Evolutionary conservation across 805 yeast genomes (phyloP).

Genomic region (Metschnikowia cubensis): DNA sequence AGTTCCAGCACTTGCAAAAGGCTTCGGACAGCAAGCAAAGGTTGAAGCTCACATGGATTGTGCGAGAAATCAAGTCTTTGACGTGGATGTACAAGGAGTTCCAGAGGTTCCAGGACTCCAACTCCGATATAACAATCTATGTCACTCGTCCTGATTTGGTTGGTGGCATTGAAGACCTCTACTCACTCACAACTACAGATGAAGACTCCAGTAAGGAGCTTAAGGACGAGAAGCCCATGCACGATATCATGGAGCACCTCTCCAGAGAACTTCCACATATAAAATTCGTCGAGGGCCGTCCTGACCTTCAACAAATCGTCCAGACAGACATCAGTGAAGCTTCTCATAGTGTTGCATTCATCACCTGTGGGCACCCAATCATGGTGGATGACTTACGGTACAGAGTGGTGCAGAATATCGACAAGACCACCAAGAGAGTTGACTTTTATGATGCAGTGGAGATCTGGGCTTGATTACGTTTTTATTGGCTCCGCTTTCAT

Average conservation of each 20-base stretch:
- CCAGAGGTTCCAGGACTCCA: slow-evolving; percentile 15
- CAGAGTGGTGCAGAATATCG: slow-evolving; percentile 8
- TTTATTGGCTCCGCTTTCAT: background rate
- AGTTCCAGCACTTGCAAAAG: slow-evolving; percentile 29
- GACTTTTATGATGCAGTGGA: slow-evolving; percentile 14
- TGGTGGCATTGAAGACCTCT: slow-evolving; percentile 7
- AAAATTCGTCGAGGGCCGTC: slow-evolving; percentile 11
- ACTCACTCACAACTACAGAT: slow-evolving; percentile 3
- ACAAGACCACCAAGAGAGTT: slow-evolving; percentile 11
- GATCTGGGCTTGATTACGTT: slow-evolving; percentile 19
- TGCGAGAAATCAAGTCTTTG: slow-evolving; percentile 20
- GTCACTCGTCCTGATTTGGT: slow-evolving; percentile 33
- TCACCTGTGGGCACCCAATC: slow-evolving; percentile 12
- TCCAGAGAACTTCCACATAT: slow-evolving; percentile 9
- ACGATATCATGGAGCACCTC: slow-evolving; percentile 5
- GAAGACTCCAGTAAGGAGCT: slow-evolving; percentile 12
- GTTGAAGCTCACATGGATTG: slow-evolving; percentile 26
- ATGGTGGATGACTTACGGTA: slow-evolving; percentile 15
- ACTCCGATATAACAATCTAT: slow-evolving; percentile 31
- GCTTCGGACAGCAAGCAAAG: slow-evolving; percentile 11
- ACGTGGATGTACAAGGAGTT: slow-evolving; percentile 26
- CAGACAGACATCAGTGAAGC: slow-evolving; percentile 6
- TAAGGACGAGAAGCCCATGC: slow-evolving; percentile 13
- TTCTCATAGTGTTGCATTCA: slow-evolving; percentile 6
- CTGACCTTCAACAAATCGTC: slow-evolving; percentile 7